A percentile compares a stretch with the other conserved stretches of the same genome.
Evolutionary conservation across 1,284 basidiomycete genomes (phyloP).

Genomic region (Neolentinus lepideus): DNA sequence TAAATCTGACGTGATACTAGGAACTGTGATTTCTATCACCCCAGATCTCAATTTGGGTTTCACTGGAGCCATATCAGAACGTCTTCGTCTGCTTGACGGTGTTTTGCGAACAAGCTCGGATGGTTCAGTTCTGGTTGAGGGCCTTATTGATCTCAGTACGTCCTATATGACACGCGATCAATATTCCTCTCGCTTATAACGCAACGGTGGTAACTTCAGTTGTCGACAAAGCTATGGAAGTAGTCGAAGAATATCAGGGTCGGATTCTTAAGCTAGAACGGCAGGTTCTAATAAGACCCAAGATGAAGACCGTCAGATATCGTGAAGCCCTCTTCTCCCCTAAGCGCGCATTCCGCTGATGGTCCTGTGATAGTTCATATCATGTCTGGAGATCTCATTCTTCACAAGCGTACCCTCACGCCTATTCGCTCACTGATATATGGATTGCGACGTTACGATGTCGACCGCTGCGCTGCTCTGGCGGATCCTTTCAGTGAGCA

Average conservation of each 20-base stretch:
- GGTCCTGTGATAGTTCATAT: conserved; percentile 39
- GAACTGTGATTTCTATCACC: conserved; percentile 57
- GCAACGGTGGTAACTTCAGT: conserved; percentile 13
- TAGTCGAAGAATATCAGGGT: conserved; percentile 58
- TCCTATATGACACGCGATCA: not conserved
- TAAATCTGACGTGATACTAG: not conserved
- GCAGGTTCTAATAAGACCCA: conserved; percentile 48
- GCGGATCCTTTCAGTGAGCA: conserved; percentile 17
- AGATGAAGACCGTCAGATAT: conserved; percentile 49
- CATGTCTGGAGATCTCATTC: conserved; percentile 58
- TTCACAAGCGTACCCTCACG: conserved; percentile 62
- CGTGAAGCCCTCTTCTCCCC: not conserved
- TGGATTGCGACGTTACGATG: conserved; percentile 57
- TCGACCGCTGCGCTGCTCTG: conserved; percentile 54
- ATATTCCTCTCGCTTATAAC: not conserved
- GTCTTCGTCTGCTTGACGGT: conserved; percentile 51
- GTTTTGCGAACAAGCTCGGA: conserved; percentile 53
- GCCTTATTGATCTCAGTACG: conserved; percentile 45
- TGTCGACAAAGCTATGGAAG: conserved; percentile 57
- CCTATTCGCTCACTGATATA: conserved; percentile 63
- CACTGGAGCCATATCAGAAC: conserved; percentile 45
- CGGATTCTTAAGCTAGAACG: conserved; percentile 57
- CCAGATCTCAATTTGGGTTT: conserved; percentile 37
- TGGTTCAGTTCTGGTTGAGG: conserved; percentile 53
- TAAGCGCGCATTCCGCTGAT: not conserved